These are phyloP conservation scores for Posidonia oceanica DNA, from an alignment of 116 monocot species.

Conservation along the genomic window DNA sequence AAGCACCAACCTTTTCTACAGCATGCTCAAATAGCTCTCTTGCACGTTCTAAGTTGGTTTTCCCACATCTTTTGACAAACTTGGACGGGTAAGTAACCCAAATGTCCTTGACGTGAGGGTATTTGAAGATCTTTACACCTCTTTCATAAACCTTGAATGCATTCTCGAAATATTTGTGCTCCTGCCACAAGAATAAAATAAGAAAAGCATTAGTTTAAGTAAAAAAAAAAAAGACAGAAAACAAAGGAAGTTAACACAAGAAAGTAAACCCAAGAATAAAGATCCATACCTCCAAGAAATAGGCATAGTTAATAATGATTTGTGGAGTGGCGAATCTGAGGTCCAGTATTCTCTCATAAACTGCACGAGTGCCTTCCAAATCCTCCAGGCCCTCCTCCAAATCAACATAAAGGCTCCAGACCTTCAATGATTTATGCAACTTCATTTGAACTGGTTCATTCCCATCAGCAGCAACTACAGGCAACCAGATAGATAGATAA, in stretches of 20 bases:
- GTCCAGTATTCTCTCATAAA: conserved; percentile 95
- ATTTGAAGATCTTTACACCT: conserved; percentile 97
- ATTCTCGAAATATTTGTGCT: conserved; percentile 92
- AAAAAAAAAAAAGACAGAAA: not conserved
- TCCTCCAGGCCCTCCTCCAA: conserved; percentile 88
- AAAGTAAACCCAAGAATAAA: not conserved
- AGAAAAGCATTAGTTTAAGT: not conserved
- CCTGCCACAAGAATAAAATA: conserved; percentile 22
- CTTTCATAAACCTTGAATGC: conserved; percentile 99
- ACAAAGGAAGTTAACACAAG: not conserved
- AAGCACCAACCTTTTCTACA: conserved; percentile 53
- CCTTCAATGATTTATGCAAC: conserved; percentile 75
- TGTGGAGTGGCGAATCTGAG: conserved; percentile 93
- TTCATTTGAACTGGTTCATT: conserved; percentile 91
- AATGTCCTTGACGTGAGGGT: conserved; percentile 94
- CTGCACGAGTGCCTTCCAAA: conserved; percentile 68
- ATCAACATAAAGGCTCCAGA: conserved; percentile 98
- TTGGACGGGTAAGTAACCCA: conserved; percentile 95
- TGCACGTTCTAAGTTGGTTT: conserved; percentile 72
- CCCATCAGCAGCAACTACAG: conserved; percentile 87
- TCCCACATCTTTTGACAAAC: conserved; percentile 94
- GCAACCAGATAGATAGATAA: not conserved
- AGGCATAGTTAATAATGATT: conserved; percentile 92
- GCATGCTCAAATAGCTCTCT: conserved; percentile 92
- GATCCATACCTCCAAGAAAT: conserved; percentile 68